A percentile compares a stretch with the other conserved stretches of the same genome.
These are phyloP conservation scores for Neofusicoccum ribis DNA, from an alignment of 2,329 filamentous ascomycete genomes.

Conservation along the genomic window DNA sequence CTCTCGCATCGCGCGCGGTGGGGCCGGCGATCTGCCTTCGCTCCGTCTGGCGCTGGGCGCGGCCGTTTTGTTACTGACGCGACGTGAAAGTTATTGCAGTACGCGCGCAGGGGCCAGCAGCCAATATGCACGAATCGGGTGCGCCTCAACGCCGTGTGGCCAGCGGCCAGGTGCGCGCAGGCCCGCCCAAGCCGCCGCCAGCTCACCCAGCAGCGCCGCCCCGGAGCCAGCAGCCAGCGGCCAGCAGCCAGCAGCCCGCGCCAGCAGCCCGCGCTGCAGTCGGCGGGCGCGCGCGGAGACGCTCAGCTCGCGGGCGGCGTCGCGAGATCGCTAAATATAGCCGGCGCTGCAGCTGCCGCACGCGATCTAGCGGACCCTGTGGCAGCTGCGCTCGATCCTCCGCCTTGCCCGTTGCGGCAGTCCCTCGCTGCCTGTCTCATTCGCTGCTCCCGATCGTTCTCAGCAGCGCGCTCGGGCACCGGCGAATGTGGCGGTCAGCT, in stretches of 20 bases:
- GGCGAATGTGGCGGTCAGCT: conserved; percentile 19
- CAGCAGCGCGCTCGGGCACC: conserved; percentile 12
- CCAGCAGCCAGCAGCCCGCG: background rate
- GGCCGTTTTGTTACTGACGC: conserved; percentile 17
- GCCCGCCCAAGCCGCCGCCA: conserved; percentile 10
- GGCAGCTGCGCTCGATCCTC: conserved; percentile 16
- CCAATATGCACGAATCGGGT: conserved; percentile 18
- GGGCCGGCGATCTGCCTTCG: conserved; percentile 16
- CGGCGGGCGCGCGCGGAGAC: conserved; percentile 1
- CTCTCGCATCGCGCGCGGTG: conserved; percentile 16
- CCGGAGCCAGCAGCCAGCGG: background rate
- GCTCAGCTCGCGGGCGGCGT: background rate
- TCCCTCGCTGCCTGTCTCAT: conserved; percentile 13
- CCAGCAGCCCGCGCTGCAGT: background rate
- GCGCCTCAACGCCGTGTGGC: conserved; percentile 4
- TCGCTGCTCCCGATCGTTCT: conserved; percentile 11
- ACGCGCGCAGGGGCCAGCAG: conserved; percentile 16
- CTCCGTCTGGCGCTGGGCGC: conserved; percentile 13
- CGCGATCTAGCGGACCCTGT: conserved; percentile 17
- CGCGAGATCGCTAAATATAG: conserved; percentile 9
- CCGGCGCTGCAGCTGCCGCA: conserved; percentile 17
- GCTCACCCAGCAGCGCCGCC: conserved; percentile 11
- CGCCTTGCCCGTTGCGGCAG: conserved; percentile 14
- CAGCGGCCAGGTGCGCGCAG: conserved; percentile 13
- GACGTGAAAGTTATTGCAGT: conserved; percentile 18